Evolutionary conservation across 2,329 filamentous ascomycete genomes (phyloP), one percentile per base, ranked within the genome.

Genomic region (Pestalotiopsis sp.): DNA sequence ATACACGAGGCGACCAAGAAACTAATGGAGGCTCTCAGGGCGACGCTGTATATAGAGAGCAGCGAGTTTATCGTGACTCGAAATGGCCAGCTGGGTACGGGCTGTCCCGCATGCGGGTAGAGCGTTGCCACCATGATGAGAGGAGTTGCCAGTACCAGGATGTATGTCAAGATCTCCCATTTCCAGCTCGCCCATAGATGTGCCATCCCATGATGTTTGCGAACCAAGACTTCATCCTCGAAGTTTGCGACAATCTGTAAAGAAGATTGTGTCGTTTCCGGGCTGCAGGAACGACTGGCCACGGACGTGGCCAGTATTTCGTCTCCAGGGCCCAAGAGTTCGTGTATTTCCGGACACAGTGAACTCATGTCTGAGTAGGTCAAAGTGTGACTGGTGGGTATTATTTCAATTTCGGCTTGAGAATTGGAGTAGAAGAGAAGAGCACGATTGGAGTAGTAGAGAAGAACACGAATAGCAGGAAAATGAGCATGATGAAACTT

Each of bases 1-100:
- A 68, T 27, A 20, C 67, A 66, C 14, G 63, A 60, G 3, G 63
- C 67, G 1, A 66, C n/a, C 12, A 66, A 20, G 39, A 68, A 57
- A n/a, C 25, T 23, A 7, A 66, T 3, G 3, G 25, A 23, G 2
- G 52, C 36, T 1, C 36, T 65, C 4, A 68, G 49, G 1, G 60
- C 23, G 0, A 68, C 36, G 1, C 20, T 36, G 39, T 68, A 68
- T 1, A 62, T 64, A 7, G 64, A 64, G 1, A 67, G 65, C 3
- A 67, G n/a, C 3, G 64, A 45, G 14, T 67, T 64, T 14, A 69
- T 20, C 23, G 66, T 41, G 3, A 68, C 65, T 17, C 36, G 23
- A 5, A 66, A 23, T 3, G 56, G 67, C 67, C 61, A 68, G 2
- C 41, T 12, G 1, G 63, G 67, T 1, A 27, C 17, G 7, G 62